Evolutionary conservation across 306 rosid genomes (phyloP).

Genomic region (Sphenostylis stenocarpa): DNA sequence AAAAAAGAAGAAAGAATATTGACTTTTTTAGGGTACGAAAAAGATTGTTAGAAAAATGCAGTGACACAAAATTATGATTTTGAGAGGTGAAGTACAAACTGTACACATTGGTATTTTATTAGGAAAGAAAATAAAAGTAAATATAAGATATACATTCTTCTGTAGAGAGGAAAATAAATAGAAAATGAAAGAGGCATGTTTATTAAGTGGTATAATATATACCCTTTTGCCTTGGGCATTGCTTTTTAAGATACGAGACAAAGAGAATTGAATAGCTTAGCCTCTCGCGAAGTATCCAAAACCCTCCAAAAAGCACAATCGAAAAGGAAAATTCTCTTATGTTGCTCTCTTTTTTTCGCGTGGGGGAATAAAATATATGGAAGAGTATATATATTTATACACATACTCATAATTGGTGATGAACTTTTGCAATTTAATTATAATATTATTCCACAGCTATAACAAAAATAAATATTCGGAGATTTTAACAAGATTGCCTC

Average conservation of each 20-base stretch:
- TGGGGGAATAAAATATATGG: constrained; percentile 12
- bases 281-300: constrained; percentile 32
- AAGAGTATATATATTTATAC: neutral
- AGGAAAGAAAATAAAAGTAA: neutral
- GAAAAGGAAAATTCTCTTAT: constrained; percentile 32
- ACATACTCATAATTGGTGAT: neutral
- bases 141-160: constrained; percentile 6
- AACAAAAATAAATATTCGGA: constrained; percentile 31
- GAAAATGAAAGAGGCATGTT: neutral
- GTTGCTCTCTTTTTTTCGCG: neutral
- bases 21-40: constrained; percentile 44
- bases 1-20: constrained; percentile 39
- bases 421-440: neutral
- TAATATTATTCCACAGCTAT: constrained; percentile 1
- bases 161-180: neutral
- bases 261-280: constrained; percentile 26
- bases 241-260: constrained; percentile 46
- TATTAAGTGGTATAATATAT: constrained; percentile 14
- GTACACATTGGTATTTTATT: constrained; percentile 39
- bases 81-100: constrained; percentile 35
- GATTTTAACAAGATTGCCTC: constrained; percentile 32
- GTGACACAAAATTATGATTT: constrained; percentile 35
- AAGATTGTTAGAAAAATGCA: constrained; percentile 21
- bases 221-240: constrained; percentile 8
- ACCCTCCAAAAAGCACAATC: constrained; percentile 20